Conservation (phyloP, 345 rosid genomes). For the Melaleuca alternifolia region DNA sequence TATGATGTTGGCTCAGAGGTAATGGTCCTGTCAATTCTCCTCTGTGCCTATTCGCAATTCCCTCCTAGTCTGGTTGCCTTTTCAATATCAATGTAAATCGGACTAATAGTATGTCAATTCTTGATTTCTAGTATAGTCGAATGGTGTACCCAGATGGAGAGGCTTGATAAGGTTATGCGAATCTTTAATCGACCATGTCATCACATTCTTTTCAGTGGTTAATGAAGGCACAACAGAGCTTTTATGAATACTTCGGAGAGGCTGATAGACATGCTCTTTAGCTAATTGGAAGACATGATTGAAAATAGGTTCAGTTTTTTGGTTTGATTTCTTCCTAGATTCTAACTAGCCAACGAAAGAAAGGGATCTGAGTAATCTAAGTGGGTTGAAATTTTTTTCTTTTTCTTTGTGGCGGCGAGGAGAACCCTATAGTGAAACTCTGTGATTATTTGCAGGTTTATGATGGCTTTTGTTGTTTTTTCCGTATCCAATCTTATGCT, state of each 20-base stretch:
- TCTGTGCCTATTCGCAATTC: background rate
- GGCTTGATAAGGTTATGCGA: background rate
- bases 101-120: background rate
- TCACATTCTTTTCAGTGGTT: background rate
- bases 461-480: conserved; percentile 62
- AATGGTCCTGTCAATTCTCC: background rate
- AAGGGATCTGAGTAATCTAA: background rate
- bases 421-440: background rate
- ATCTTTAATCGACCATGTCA: background rate
- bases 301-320: background rate
- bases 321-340: background rate
- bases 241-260: background rate
- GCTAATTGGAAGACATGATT: background rate
- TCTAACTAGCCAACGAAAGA: background rate
- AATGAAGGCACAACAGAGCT: background rate
- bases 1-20: conserved; percentile 70
- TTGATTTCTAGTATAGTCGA: background rate
- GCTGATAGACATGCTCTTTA: background rate
- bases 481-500: conserved; percentile 54
- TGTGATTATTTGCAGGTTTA: conserved; percentile 27
- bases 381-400: background rate
- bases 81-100: background rate
- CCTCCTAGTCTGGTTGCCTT: background rate
- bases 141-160: background rate
- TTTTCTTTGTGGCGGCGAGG: background rate